phyloP scores from a whole-genome alignment of 495 filamentous ascomycete genomes.

The Podospora australis region DNA sequence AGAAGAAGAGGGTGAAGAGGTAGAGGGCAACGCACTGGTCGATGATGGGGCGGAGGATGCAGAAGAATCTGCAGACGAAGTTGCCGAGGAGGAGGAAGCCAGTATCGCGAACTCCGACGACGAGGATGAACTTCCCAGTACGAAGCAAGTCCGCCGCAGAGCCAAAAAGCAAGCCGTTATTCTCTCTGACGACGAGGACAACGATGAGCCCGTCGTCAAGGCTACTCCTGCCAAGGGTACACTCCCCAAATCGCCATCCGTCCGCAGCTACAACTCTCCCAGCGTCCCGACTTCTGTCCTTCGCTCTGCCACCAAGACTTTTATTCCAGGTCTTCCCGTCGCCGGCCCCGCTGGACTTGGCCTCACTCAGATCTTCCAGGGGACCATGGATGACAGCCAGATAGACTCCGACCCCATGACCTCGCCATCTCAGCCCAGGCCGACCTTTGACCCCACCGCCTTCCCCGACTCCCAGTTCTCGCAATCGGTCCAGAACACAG shows the following conservation, averaged over 20 bases:
- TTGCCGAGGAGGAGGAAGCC: constrained; percentile 32
- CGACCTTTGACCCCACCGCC: constrained; percentile 29
- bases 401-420: constrained; percentile 18
- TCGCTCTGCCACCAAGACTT: constrained; percentile 50
- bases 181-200: constrained; percentile 60
- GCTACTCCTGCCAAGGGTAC: constrained; percentile 38
- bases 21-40: constrained; percentile 13
- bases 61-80: constrained; percentile 35
- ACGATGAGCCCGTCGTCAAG: constrained; percentile 52
- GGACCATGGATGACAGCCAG: constrained; percentile 71
- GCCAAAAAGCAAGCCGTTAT: constrained; percentile 40
- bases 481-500: constrained; percentile 41
- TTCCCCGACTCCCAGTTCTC: constrained; percentile 47
- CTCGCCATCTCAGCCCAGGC: constrained; percentile 34
- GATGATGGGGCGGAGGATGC: constrained; percentile 37
- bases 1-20: constrained; percentile 20
- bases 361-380: constrained; percentile 87
- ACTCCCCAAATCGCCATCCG: constrained; percentile 32
- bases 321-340: constrained; percentile 53
- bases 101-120: constrained; percentile 19
- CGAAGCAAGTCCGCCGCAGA: constrained; percentile 29
- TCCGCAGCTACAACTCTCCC: constrained; percentile 32
- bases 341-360: constrained; percentile 58
- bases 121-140: constrained; percentile 32
- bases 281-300: constrained; percentile 46